Conservation (phyloP, 192 early-diverging fungal genomes). For the Endogone sp. region DNA sequence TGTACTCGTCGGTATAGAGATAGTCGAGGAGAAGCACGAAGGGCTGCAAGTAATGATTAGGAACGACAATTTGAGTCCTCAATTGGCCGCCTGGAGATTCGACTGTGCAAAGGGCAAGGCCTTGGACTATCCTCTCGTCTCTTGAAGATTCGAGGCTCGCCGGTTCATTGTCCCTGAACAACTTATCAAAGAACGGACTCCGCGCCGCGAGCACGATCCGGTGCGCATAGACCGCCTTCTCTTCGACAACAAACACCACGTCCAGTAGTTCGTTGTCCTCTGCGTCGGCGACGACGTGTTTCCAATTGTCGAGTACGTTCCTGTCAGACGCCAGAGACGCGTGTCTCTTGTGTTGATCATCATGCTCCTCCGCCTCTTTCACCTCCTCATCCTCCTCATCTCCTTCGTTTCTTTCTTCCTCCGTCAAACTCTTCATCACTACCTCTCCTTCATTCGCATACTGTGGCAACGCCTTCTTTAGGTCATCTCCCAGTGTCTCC, state of each 20-base stretch:
- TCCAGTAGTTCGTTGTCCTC: constrained; percentile 31
- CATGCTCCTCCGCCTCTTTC: neutral
- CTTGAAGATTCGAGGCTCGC: too few species aligned
- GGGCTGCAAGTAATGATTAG: constrained; percentile 22
- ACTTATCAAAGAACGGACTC: constrained; percentile 28
- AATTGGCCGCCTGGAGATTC: neutral
- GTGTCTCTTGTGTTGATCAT: constrained; percentile 19
- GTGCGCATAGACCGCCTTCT: constrained; percentile 40
- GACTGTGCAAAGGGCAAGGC: neutral
- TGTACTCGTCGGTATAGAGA: constrained; percentile 45
- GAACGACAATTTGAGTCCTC: constrained; percentile 11
- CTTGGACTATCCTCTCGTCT: neutral
- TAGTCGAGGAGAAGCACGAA: constrained; percentile 46
- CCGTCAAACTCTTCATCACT: neutral
- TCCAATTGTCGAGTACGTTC: constrained; percentile 3
- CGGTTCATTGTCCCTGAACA: constrained; percentile 8
- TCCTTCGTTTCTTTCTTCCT: neutral
- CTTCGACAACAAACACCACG: constrained; percentile 35
- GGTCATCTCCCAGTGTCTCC: constrained; percentile 29
- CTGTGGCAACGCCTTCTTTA: constrained; percentile 31
- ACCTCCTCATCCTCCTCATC: constrained; percentile 20
- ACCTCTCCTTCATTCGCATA: constrained; percentile 26
- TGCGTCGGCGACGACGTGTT: neutral
- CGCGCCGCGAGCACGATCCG: constrained; percentile 40
- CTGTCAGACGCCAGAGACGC: constrained; percentile 5